Conservation (phyloP, 192 early-diverging fungal genomes). For the Spinellus fusiger region DNA sequence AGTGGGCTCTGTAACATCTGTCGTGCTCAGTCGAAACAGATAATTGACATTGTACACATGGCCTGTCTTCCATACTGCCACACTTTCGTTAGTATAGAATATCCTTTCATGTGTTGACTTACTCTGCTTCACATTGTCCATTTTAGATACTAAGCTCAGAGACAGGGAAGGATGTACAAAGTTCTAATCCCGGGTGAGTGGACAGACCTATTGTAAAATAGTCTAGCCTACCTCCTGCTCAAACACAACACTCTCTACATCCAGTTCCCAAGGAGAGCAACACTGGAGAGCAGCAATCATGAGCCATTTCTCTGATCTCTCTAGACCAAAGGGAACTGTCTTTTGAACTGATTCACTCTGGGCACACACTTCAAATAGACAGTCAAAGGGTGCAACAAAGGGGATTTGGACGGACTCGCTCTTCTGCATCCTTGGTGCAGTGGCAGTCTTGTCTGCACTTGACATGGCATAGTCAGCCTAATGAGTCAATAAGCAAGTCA, state of each 20-base stretch:
- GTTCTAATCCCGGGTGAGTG: neutral
- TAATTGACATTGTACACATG: conserved; percentile 37
- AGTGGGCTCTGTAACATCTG: conserved; percentile 18
- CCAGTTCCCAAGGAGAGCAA: conserved; percentile 43
- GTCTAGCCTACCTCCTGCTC: conserved; percentile 14
- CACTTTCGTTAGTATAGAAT: neutral
- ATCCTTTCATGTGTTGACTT: neutral
- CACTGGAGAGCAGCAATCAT: conserved; percentile 33
- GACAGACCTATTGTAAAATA: neutral
- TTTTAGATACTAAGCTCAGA: neutral
- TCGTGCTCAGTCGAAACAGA: conserved; percentile 29
- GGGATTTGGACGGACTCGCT: conserved; percentile 45
- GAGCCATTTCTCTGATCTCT: conserved; percentile 23
- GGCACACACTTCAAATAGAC: conserved; percentile 31
- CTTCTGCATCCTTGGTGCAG: conserved; percentile 47
- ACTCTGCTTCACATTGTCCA: conserved; percentile 5
- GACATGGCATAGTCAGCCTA: conserved; percentile 27
- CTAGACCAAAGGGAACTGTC: conserved; percentile 14
- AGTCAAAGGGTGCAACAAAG: conserved; percentile 52
- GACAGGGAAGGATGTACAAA: neutral
- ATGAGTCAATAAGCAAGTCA: conserved; percentile 5
- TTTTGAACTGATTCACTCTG: conserved; percentile 28
- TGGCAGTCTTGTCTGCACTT: conserved; percentile 17
- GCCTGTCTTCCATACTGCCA: conserved; percentile 47
- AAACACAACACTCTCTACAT: conserved; percentile 40